Evolutionary conservation across 306 rosid species (phyloP).

Genomic region (Fragaria nilgerrensis): DNA sequence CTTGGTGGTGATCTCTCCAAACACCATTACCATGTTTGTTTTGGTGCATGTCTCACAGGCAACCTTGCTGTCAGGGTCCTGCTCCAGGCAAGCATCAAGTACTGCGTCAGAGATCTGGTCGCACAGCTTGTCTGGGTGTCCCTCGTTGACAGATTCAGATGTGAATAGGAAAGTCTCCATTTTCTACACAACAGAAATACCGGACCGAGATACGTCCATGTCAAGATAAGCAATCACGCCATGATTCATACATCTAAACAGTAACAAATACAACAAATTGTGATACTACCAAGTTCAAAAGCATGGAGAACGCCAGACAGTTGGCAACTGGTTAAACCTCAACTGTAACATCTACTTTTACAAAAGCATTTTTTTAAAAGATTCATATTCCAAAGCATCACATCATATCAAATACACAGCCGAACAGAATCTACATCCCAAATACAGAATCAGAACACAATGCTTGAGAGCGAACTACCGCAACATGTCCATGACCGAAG

Average conservation of each 20-base stretch:
- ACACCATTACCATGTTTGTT: constrained; percentile 99
- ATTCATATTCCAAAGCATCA: constrained; percentile 25
- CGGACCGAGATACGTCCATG: constrained; percentile 14
- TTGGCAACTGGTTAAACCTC: neutral
- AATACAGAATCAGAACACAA: neutral
- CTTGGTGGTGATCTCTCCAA: constrained; percentile 99
- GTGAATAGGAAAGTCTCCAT: constrained; percentile 96
- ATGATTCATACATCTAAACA: neutral
- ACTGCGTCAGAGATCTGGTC: constrained; percentile 99
- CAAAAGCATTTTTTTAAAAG: neutral
- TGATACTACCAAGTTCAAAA: neutral
- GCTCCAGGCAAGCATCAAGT: constrained; percentile 94
- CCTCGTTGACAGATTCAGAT: constrained; percentile 97
- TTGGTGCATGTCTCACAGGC: constrained; percentile 99
- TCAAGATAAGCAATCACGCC: neutral
- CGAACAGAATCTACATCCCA: constrained; percentile 28
- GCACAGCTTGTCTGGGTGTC: constrained; percentile 99
- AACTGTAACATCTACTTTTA: neutral
- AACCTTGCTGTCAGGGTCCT: constrained; percentile 99
- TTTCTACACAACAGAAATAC: constrained; percentile 34
- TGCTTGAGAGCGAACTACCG: neutral
- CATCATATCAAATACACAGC: constrained; percentile 12
- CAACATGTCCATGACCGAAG: neutral
- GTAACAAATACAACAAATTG: neutral
- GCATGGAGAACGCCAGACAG: neutral